These are phyloP conservation scores for Claviceps sp. DNA, from an alignment of 2,329 filamentous ascomycete genomes.

Conservation along the genomic window DNA sequence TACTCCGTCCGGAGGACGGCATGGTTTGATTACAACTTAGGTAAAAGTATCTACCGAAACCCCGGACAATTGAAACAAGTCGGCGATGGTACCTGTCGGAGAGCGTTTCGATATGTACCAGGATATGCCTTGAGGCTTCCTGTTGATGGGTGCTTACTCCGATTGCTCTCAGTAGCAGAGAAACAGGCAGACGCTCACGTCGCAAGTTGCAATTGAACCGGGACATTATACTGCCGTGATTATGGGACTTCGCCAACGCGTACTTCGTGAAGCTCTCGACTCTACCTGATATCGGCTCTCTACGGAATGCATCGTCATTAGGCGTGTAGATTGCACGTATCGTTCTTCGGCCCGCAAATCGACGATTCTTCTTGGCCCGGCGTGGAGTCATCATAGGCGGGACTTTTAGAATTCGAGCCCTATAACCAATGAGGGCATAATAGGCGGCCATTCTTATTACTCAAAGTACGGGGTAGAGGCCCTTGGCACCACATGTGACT, in stretches of 20 bases:
- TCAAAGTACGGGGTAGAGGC: constrained; percentile 11
- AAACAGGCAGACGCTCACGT: constrained; percentile 26
- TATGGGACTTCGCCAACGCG: too few species aligned
- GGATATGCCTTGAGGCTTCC: constrained; percentile 39
- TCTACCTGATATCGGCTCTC: too few species aligned
- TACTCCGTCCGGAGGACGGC: too few species aligned
- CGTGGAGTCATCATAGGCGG: constrained; percentile 2
- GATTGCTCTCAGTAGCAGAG: constrained; percentile 30
- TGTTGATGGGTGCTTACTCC: constrained; percentile 34
- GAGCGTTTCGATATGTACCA: constrained; percentile 40
- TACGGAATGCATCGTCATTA: too few species aligned
- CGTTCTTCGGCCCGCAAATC: too few species aligned
- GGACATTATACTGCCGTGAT: too few species aligned
- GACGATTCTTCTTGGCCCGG: too few species aligned
- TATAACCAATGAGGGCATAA: constrained; percentile 26
- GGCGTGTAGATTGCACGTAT: too few species aligned
- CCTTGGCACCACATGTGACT: constrained; percentile 42
- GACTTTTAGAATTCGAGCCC: constrained; percentile 31
- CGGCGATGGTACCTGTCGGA: constrained; percentile 34
- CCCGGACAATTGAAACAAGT: constrained; percentile 24
- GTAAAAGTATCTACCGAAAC: constrained; percentile 7
- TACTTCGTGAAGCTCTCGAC: too few species aligned
- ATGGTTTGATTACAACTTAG: constrained; percentile 16
- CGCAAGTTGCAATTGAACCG: too few species aligned
- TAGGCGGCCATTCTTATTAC: constrained; percentile 33